These are phyloP conservation scores for Apiospora koreana DNA, from an alignment of 2,329 filamentous ascomycete species.

Conservation along the genomic window DNA sequence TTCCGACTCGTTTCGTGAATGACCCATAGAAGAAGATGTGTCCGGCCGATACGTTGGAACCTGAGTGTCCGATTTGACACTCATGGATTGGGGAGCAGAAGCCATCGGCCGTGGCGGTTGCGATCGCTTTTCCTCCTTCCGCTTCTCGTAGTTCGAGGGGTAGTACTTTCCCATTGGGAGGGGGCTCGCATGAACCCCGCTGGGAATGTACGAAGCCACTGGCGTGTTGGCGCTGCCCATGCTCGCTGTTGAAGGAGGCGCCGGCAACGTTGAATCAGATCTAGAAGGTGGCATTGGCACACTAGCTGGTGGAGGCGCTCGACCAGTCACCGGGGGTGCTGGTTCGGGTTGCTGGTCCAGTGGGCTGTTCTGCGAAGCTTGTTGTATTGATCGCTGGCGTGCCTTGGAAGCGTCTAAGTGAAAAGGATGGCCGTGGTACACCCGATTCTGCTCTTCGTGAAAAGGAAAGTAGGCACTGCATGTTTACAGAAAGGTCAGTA, in stretches of 20 bases:
- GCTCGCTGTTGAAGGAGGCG: background rate
- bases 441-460: slow-evolving; percentile 55
- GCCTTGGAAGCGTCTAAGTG: slow-evolving; percentile 42
- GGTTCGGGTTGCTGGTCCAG: slow-evolving; percentile 15
- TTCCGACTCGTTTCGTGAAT: slow-evolving; percentile 46
- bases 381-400: slow-evolving; percentile 35
- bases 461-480: slow-evolving; percentile 61
- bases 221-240: slow-evolving; percentile 38
- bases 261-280: slow-evolving; percentile 18
- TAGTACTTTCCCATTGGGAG: slow-evolving; percentile 65
- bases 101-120: slow-evolving; percentile 19
- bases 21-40: slow-evolving; percentile 19
- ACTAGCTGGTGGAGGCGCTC: background rate
- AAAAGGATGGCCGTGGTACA: slow-evolving; percentile 55
- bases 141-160: slow-evolving; percentile 59
- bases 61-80: slow-evolving; percentile 38
- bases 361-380: slow-evolving; percentile 34
- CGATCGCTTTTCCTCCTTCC: slow-evolving; percentile 31
- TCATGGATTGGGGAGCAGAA: slow-evolving; percentile 29
- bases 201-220: slow-evolving; percentile 53
- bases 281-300: slow-evolving; percentile 6
- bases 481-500: background rate
- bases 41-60: slow-evolving; percentile 29
- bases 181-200: slow-evolving; percentile 46
- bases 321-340: slow-evolving; percentile 11